Evolutionary conservation across 108 stramenopile genomes (phyloP), one percentile per base, ranked within the genome.

Genomic region (Discostella pseudostelligera): DNA sequence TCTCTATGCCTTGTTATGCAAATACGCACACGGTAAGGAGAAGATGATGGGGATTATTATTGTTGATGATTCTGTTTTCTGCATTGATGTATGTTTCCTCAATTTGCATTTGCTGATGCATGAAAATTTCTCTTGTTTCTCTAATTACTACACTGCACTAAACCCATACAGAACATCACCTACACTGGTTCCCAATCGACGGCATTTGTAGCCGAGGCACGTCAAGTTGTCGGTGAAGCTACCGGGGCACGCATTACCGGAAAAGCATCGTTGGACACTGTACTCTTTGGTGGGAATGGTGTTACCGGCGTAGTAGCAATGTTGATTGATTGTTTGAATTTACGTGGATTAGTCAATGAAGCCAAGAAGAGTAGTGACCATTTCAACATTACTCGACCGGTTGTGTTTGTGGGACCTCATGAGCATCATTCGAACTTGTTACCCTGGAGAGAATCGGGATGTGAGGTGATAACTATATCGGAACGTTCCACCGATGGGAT

Each of bases 361-460:
- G 65, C 0, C 29, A 12, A 20, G 1, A 13, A 1, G 29, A 13
- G n/a, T 19, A n/a, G 59, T 21, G 26, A 11, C 11, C 51, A 40
- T 3, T 37, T 42, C 8, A 53, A 28, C 11, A 48, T 51, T 35
- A 79, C 54, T n/a, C 55, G 67, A 6, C 85, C 85, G 7, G 80
- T 97, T 1, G 86, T 98, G 14, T 89, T 99, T 68, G 79, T 93
- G 20, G 93, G 97, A 7, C 95, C 97, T 10, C 97, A 89, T 56
- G 97, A 96, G 77, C 99, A 99, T 72, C 99, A 99, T 67, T 95
- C 95, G 56, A 98, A 97, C 72, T 62, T 99, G 35, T 65, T 99
- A 5, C 97, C 97, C 2, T 99, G 97, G 97, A 69, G 97, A 61
- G 98, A 99, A 81, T 82, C 87, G 9, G 93, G 93, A 24, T 83